A percentile compares a stretch with the other conserved stretches of the same genome.
Evolutionary conservation across 805 yeast species (phyloP).

Genomic region (Lipomyces japonicus): DNA sequence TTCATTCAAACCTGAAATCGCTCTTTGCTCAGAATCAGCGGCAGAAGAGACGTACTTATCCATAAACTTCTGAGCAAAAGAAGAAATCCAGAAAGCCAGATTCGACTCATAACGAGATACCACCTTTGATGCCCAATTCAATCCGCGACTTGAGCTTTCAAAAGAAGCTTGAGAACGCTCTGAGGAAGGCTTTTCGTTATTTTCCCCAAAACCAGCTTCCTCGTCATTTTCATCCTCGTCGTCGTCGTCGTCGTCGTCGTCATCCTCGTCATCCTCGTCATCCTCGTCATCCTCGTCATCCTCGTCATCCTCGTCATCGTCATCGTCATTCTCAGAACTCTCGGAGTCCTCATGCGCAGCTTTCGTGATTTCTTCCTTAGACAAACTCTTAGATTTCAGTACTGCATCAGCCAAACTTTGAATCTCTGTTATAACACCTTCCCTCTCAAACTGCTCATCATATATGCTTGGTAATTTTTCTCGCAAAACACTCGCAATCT

Average conservation of each 20-base stretch:
- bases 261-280: conserved; percentile 34
- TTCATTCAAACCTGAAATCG: conserved; percentile 33
- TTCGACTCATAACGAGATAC: conserved; percentile 4
- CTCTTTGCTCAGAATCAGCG: conserved; percentile 28
- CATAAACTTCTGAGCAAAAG: conserved; percentile 13
- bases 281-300: conserved; percentile 37
- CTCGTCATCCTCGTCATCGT: conserved; percentile 35
- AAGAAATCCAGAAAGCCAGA: conserved; percentile 7
- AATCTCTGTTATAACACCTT: conserved; percentile 64
- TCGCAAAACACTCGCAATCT: conserved; percentile 47
- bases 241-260: conserved; percentile 25
- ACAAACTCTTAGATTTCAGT: conserved; percentile 10
- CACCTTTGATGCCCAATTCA: not conserved
- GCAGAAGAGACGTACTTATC: conserved; percentile 5
- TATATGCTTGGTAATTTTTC: conserved; percentile 45
- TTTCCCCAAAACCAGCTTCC: too few species aligned
- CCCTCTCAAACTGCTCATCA: conserved; percentile 55
- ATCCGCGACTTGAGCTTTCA: not conserved
- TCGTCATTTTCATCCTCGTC: conserved; percentile 28
- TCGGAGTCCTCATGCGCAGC: conserved; percentile 14
- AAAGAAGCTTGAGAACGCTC: not conserved
- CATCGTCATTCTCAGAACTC: conserved; percentile 26
- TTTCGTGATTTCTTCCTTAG: conserved; percentile 29
- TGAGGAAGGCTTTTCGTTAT: not conserved
- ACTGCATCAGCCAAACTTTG: conserved; percentile 31